A percentile compares a stretch with the other conserved stretches of the same genome.
phyloP scores from a whole-genome alignment of 1,139 yeast species.

The Protomyces arabidopsidicola region DNA sequence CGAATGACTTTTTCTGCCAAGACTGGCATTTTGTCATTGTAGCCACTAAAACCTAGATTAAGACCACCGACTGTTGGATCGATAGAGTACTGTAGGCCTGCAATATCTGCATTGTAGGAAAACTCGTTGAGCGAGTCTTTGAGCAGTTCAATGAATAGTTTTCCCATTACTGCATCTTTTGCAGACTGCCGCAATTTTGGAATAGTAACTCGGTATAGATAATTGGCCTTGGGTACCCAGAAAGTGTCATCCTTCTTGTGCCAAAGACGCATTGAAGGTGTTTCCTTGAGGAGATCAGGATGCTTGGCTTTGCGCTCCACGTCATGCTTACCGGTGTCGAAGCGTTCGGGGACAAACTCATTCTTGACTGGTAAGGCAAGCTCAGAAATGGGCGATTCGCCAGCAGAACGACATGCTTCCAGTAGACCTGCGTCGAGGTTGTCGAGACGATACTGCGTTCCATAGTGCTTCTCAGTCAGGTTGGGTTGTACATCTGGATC shows the following conservation, averaged over 20 bases:
- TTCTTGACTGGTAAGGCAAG: conserved; percentile 66
- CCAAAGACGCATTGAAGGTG: conserved; percentile 59
- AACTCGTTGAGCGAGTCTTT: conserved; percentile 72
- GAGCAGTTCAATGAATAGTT: conserved; percentile 61
- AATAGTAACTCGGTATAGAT: conserved; percentile 53
- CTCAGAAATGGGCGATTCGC: conserved; percentile 41
- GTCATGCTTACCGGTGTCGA: conserved; percentile 52
- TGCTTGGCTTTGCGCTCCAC: conserved; percentile 41
- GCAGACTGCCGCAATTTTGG: conserved; percentile 62
- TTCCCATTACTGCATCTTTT: conserved; percentile 53
- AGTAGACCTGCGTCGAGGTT: conserved; percentile 45
- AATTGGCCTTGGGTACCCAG: conserved; percentile 78
- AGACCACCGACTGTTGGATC: conserved; percentile 66
- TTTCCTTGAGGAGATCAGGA: conserved; percentile 50
- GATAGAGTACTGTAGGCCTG: conserved; percentile 63
- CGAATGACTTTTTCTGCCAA: conserved; percentile 58
- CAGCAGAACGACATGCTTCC: conserved; percentile 40
- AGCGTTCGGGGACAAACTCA: conserved; percentile 74
- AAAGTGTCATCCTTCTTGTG: conserved; percentile 86
- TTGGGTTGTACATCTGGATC: conserved; percentile 38
- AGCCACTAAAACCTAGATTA: conserved; percentile 65
- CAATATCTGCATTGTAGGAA: conserved; percentile 79
- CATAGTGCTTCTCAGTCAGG: conserved; percentile 77
- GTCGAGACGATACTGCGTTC: conserved; percentile 64
- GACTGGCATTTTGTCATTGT: conserved; percentile 69